These are phyloP conservation scores for Cercospora zeae-maydis DNA, from an alignment of 2,329 filamentous ascomycete genomes.

Conservation along the genomic window DNA sequence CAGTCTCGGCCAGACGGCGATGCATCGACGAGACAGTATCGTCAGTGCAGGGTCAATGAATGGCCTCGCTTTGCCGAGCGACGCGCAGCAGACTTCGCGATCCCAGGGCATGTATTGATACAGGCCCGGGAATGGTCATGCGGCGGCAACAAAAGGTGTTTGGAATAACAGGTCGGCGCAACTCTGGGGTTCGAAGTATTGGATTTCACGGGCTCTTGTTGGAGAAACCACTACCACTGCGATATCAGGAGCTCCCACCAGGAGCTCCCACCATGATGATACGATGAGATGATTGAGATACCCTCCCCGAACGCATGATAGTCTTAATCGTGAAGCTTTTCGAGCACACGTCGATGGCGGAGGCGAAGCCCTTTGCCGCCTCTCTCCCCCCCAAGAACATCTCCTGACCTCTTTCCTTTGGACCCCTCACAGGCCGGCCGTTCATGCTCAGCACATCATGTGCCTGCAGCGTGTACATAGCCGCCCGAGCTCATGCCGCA, in stretches of 20 bases:
- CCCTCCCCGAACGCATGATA: not conserved
- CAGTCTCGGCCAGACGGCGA: slow-evolving; percentile 29
- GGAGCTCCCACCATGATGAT: not conserved
- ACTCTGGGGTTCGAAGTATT: not conserved
- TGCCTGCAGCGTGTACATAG: not conserved
- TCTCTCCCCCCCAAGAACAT: not conserved
- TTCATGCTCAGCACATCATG: slow-evolving; percentile 5
- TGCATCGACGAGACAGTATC: slow-evolving; percentile 25
- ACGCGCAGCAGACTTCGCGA: not conserved
- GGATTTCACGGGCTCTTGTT: not conserved
- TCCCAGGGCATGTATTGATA: slow-evolving; percentile 4
- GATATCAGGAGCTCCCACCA: not conserved
- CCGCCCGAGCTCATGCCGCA: slow-evolving; percentile 2
- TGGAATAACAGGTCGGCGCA: not conserved
- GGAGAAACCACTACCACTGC: not conserved
- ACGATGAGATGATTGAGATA: slow-evolving; percentile 6
- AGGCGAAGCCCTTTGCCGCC: slow-evolving; percentile 1
- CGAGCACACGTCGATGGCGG: not conserved
- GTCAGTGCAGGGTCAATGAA: slow-evolving; percentile 14
- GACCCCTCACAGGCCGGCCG: not conserved
- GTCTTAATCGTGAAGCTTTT: not conserved
- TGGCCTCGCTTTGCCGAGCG: not conserved
- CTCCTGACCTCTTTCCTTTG: not conserved
- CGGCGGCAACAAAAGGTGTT: not conserved
- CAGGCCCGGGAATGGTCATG: not conserved